Base-by-base conservation (phyloP, 108 stramenopile species). In the Pseudonitzschia multistriata region DNA sequence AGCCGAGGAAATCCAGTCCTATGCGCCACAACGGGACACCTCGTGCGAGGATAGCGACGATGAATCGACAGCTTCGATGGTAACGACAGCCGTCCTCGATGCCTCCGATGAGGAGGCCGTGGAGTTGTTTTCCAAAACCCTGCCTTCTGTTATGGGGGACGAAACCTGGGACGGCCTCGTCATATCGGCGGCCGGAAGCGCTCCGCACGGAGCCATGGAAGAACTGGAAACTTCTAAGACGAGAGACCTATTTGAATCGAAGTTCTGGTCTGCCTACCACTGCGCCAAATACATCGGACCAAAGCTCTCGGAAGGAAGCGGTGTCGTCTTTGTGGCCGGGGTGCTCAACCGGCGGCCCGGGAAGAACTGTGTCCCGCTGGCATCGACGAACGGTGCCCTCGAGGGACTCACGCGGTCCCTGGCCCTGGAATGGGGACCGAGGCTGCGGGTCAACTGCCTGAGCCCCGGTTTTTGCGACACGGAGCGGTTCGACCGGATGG, bases 381-480 rank as follows among this genome's bases (percentile, higher is more conserved):
- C 84, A 27, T 72, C 73, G 39, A 70, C 82, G 19, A 85, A 88
- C 74, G 88, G 88, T 55, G 88, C 88, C 17, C 68, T 88, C 47
- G 88, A 88, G 62, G 88, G 84, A 28, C 56, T 88, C 71, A 86
- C 85, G 13, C 35, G 78, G 54, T 65, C 87, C n/a, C 69, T 88
- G 63, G 87, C 88, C 4, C 60, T 88, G 35, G 85, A 88, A 63
- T 71, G 83, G 68, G 88, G 85, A 29, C 83, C 82, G 10, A 53
- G 70, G 53, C 49, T 82, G 19, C 66, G 88, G 35, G 85, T 85
- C 42, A 88, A 88, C 62, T 88, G 85, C 63, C 66, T 85, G n/a
- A 73, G 70, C 11, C 84, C 87, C 7, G 87, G 87, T 22, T 88
- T 88, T 62, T 88, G 84, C 64, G 81, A 88, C 40, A 88, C 88